Percentiles rank a stretch among this genome's conserved stretches.
Conservation (phyloP, 257 asterid species). For the Marsdenia floribunda region DNA sequence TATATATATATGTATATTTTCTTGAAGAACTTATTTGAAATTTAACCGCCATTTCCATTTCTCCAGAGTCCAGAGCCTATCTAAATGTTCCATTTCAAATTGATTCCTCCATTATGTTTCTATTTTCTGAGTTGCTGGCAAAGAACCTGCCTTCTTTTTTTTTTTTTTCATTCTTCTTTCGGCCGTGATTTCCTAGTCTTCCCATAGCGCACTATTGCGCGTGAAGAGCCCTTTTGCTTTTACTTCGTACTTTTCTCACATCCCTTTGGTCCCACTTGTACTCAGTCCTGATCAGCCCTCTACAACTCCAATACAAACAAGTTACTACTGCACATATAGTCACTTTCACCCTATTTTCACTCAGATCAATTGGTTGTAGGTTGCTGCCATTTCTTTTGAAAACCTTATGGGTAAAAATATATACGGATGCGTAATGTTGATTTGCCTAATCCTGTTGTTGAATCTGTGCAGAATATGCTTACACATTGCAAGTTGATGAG, state of each 20-base stretch:
- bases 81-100: neutral
- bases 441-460: neutral
- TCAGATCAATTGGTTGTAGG: no score
- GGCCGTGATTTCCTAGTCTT: conserved; percentile 37
- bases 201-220: conserved; percentile 47
- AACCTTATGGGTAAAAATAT: no score
- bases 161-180: conserved; percentile 26
- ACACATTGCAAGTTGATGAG: conserved; percentile 88
- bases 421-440: neutral
- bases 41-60: neutral
- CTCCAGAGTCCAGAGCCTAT: neutral
- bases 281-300: neutral
- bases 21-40: neutral
- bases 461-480: conserved; percentile 64
- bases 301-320: conserved; percentile 6
- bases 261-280: conserved; percentile 47
- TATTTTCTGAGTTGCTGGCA: neutral
- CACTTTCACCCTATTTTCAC: no score
- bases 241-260: conserved; percentile 28
- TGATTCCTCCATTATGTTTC: neutral
- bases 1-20: no score
- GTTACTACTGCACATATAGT: neutral
- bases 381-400: no score
- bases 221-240: conserved; percentile 35
- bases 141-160: neutral